These are phyloP conservation scores for Patellaria atrata DNA, from an alignment of 495 filamentous ascomycete species.

Conservation along the genomic window DNA sequence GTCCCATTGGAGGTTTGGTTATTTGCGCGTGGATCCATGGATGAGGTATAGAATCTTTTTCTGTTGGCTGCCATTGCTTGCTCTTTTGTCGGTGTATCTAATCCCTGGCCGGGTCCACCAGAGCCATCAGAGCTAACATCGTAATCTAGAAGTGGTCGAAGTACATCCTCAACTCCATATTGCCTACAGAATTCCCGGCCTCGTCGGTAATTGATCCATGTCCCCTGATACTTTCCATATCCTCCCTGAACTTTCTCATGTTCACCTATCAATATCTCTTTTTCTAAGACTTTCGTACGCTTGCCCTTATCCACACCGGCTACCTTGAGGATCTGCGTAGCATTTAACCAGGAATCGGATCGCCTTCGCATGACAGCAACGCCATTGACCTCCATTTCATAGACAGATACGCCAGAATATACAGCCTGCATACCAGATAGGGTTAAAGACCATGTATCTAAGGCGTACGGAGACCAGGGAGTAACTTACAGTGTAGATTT, in stretches of 20 bases:
- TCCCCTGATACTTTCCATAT: constrained; percentile 97
- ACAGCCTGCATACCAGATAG: constrained; percentile 46
- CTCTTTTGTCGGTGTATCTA: constrained; percentile 92
- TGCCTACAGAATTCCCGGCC: constrained; percentile 85
- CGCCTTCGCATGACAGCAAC: constrained; percentile 90
- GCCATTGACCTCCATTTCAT: constrained; percentile 91
- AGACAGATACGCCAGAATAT: constrained; percentile 88
- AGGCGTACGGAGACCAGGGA: not conserved
- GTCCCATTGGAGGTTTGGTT: constrained; percentile 58
- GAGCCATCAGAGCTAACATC: constrained; percentile 70
- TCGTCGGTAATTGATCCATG: constrained; percentile 86
- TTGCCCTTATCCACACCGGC: constrained; percentile 94
- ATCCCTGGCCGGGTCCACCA: constrained; percentile 41
- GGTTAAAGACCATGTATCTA: constrained; percentile 4
- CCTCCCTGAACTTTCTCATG: constrained; percentile 98
- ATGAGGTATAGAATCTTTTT: constrained; percentile 75
- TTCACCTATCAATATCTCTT: constrained; percentile 87
- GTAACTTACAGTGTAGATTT: constrained; percentile 59
- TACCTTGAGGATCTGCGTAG: constrained; percentile 51
- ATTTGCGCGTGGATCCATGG: constrained; percentile 48
- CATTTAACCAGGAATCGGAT: constrained; percentile 36
- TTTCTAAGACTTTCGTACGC: constrained; percentile 91
- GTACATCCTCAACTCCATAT: constrained; percentile 80
- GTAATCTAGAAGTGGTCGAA: constrained; percentile 75
- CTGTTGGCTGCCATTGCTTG: constrained; percentile 96